phyloP scores from a whole-genome alignment of 148 eudicot genomes.

The Rhododendron griersonianum region DNA sequence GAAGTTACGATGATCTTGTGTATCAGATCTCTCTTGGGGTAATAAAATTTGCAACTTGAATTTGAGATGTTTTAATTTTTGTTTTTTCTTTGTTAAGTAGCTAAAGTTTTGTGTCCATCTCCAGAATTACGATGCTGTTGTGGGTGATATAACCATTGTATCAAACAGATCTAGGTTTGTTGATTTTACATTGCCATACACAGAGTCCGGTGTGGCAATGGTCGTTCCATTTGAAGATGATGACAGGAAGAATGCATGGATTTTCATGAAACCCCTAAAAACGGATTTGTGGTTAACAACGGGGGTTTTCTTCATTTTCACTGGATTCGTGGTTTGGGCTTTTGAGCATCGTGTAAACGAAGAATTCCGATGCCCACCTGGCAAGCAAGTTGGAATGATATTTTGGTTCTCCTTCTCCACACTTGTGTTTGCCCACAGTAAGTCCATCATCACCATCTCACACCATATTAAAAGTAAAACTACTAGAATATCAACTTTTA shows the following conservation, averaged over 20 bases:
- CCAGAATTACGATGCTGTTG: constrained; percentile 54
- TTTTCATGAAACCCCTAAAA: constrained; percentile 59
- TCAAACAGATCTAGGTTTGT: constrained; percentile 40
- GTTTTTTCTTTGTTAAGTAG: background rate
- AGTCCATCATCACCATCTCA: constrained; percentile 11
- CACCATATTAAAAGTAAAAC: background rate
- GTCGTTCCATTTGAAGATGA: constrained; percentile 45
- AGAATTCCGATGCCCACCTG: constrained; percentile 53
- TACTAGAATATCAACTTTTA: too few relatives aligned
- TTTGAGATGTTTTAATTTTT: background rate
- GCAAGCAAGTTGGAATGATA: constrained; percentile 54
- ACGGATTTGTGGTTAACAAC: constrained; percentile 60
- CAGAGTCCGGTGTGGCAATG: constrained; percentile 59
- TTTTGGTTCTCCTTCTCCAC: constrained; percentile 72
- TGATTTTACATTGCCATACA: constrained; percentile 63
- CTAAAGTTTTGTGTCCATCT: background rate
- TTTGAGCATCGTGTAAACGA: constrained; percentile 64
- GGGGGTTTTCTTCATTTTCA: constrained; percentile 48
- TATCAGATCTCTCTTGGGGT: constrained; percentile 36
- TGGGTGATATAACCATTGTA: constrained; percentile 57
- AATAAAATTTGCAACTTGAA: background rate
- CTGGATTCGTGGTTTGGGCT: constrained; percentile 69
- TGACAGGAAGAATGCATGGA: constrained; percentile 50
- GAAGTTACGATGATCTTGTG: constrained; percentile 36
- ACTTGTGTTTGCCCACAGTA: constrained; percentile 73